Evolutionary conservation across 371 early-diverging fungal genomes (phyloP).

Genomic region (Nosema bombycis): DNA sequence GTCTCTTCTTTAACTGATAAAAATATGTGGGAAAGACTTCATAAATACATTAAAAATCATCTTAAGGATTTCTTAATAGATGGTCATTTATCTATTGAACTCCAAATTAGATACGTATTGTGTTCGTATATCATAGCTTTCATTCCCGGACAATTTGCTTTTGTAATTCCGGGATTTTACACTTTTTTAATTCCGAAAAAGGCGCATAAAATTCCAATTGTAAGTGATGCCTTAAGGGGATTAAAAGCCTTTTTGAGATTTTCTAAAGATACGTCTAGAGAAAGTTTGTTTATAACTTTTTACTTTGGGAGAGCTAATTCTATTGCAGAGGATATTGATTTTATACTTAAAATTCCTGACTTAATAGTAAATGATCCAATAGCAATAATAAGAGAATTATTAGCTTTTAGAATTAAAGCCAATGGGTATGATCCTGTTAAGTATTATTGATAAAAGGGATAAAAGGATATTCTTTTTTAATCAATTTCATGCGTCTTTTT

Average conservation of each 20-base stretch:
- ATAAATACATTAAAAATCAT: conserved; percentile 30
- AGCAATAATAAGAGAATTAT: conserved; percentile 28
- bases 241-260: conserved; percentile 49
- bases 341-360: conserved; percentile 42
- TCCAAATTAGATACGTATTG: conserved; percentile 47
- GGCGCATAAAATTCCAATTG: conserved; percentile 36
- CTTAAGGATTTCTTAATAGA: conserved; percentile 38
- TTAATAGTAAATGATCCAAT: conserved; percentile 46
- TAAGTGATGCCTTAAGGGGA: conserved; percentile 36
- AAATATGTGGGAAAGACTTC: conserved; percentile 42
- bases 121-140: conserved; percentile 49
- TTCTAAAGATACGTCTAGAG: conserved; percentile 36
- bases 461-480: background rate
- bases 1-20: conserved; percentile 28
- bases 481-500: background rate
- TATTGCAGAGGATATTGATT: conserved; percentile 40
- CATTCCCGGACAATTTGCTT: conserved; percentile 40
- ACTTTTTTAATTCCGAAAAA: conserved; percentile 41
- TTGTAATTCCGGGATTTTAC: conserved; percentile 44
- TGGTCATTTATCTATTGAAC: conserved; percentile 35
- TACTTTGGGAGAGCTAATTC: conserved; percentile 31
- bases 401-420: conserved; percentile 44
- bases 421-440: conserved; percentile 28
- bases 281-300: conserved; percentile 43
- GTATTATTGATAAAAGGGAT: background rate